A percentile compares a stretch with the other conserved stretches of the same genome.
Conservation (phyloP, 495 filamentous ascomycete species). For the Tuber magnatum region DNA sequence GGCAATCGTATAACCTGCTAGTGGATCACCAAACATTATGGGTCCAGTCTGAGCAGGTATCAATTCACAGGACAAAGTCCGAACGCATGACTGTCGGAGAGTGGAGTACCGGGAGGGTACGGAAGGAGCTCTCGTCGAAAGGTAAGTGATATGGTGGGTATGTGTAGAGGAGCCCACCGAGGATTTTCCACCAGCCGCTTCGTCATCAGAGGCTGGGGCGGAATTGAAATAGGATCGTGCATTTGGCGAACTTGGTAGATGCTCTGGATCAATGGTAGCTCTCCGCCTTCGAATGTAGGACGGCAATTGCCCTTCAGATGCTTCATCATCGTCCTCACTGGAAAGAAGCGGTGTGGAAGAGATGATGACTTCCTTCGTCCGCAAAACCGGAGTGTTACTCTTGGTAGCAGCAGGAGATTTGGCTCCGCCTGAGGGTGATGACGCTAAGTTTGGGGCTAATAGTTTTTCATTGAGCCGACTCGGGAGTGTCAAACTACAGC, state of each 20-base stretch:
- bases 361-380: constrained; percentile 31
- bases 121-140: constrained; percentile 72
- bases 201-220: constrained; percentile 46
- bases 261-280: constrained; percentile 43
- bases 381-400: constrained; percentile 18
- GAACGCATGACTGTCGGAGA: constrained; percentile 74
- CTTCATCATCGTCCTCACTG: constrained; percentile 35
- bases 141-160: constrained; percentile 75
- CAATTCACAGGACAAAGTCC: constrained; percentile 76
- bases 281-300: constrained; percentile 44
- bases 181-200: constrained; percentile 39
- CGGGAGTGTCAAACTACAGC: constrained; percentile 56
- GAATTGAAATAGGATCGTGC: constrained; percentile 46
- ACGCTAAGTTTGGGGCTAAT: constrained; percentile 5
- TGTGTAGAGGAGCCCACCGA: constrained; percentile 48
- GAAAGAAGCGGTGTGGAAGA: constrained; percentile 21
- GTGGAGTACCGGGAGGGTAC: constrained; percentile 72
- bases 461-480: constrained; percentile 46
- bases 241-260: constrained; percentile 44
- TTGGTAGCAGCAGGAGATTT: constrained; percentile 22
- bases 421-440: constrained; percentile 24
- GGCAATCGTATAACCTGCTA: constrained; percentile 80
- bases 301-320: constrained; percentile 34
- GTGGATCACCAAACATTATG: constrained; percentile 76
- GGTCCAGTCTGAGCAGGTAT: constrained; percentile 70